Evolutionary conservation across 176 grass and related monocot species (phyloP).

Genomic region (Carex scoparia): DNA sequence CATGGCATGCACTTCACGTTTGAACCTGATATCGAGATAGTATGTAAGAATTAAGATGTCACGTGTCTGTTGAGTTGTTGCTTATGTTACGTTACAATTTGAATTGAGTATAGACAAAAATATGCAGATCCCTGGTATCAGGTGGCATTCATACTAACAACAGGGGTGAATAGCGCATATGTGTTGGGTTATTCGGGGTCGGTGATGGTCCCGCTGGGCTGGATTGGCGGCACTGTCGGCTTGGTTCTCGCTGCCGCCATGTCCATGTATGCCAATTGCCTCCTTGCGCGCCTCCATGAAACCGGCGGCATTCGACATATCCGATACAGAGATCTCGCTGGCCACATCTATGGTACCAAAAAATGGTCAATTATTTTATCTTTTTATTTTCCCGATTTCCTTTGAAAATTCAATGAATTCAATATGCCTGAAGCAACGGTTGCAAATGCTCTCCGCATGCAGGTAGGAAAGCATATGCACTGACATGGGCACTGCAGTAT

Average conservation of each 20-base stretch:
- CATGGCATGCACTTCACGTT: neutral
- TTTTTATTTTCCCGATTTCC: neutral
- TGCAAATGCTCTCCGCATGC: neutral
- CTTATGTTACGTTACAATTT: neutral
- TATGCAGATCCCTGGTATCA: conserved; percentile 99
- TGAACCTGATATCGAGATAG: neutral
- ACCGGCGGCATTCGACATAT: conserved; percentile 82
- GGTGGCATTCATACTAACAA: conserved; percentile 81
- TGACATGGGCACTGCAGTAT: conserved; percentile 97
- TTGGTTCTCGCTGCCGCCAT: conserved; percentile 78
- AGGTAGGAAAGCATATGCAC: conserved; percentile 81
- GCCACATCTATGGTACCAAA: conserved; percentile 79
- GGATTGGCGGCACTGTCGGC: conserved; percentile 58
- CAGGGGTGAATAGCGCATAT: conserved; percentile 90
- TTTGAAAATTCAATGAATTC: neutral
- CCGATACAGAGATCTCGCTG: conserved; percentile 98
- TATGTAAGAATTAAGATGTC: neutral
- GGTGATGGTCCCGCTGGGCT: conserved; percentile 67
- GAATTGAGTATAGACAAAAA: neutral
- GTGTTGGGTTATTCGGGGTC: conserved; percentile 92
- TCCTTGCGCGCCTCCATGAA: conserved; percentile 80
- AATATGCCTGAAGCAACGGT: neutral
- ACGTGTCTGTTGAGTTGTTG: neutral
- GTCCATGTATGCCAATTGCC: conserved; percentile 85
- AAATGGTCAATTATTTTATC: neutral